Percentiles rank a stretch among this genome's conserved stretches.
phyloP scores from a whole-genome alignment of 176 grass and related monocot genomes.

The Carex cristatella region DNA sequence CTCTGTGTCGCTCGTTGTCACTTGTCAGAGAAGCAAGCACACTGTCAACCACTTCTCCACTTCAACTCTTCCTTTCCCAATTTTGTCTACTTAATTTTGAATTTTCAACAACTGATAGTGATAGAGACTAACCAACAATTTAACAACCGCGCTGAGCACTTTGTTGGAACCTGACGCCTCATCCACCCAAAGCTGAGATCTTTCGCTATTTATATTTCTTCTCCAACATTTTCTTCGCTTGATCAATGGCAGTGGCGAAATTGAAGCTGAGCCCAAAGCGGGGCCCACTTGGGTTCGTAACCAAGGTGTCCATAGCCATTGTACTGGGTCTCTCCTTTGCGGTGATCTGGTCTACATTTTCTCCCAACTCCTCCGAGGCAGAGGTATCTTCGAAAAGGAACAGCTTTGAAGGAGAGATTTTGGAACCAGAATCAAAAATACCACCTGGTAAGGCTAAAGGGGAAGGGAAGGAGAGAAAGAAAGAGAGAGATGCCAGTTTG shows the following conservation, averaged over 20 bases:
- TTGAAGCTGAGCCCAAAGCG: conserved; percentile 35
- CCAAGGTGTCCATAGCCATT: conserved; percentile 71
- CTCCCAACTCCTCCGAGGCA: conserved; percentile 49
- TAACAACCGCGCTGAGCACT: background rate
- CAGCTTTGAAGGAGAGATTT: conserved; percentile 60
- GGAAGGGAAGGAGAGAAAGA: conserved; percentile 27
- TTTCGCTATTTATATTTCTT: background rate
- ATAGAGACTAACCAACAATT: conserved; percentile 10
- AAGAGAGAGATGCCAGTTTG: conserved; percentile 9
- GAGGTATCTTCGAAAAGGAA: conserved; percentile 62
- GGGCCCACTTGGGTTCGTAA: conserved; percentile 55
- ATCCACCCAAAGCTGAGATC: background rate
- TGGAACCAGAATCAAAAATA: conserved; percentile 35
- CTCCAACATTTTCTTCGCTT: background rate
- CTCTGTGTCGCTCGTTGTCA: background rate
- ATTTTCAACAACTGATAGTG: background rate
- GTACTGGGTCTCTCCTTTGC: conserved; percentile 75
- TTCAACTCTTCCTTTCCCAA: background rate
- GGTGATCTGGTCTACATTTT: conserved; percentile 62
- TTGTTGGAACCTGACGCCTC: background rate
- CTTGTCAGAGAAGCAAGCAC: conserved; percentile 9
- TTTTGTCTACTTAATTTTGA: background rate
- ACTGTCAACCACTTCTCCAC: conserved; percentile 20
- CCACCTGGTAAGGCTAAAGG: conserved; percentile 5
- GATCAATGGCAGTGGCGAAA: conserved; percentile 46